Base-by-base conservation (phyloP, 139 green algal genomes). In the Tetraselmis striata region DNA sequence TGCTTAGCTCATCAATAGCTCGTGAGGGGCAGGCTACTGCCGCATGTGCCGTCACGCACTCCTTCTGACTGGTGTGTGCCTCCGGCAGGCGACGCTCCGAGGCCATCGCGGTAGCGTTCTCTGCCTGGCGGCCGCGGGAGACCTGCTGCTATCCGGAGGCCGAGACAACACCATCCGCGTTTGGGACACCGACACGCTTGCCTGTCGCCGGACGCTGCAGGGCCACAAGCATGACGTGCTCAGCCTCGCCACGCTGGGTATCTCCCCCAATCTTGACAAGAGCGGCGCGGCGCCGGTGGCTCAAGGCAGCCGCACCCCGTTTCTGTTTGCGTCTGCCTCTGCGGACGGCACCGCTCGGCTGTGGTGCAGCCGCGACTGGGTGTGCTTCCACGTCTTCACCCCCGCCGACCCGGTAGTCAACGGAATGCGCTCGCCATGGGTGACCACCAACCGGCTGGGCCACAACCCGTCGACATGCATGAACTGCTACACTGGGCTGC, bases 121-220 rank as follows among this genome's bases (percentile, higher is more conserved):
- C 79, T 91, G 90, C 31, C 90, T 98, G 75, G 85, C 93, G 32
- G 84, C 85, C 11, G 58, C 94, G 0, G 89, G 87, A 2, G 81
- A 81, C 59, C 83, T 95, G 31, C 89, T 98, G 67, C 84, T 94
- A 1, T 94, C 86, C 28, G 95, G 95, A 23, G 93, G 90, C 1
- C 77, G 95, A 0, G 95, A 98, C 88, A 95, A 96, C 85, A 93
- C 95, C 29, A 95, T 98, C 32, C 82, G 93, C 30, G 92, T 96
- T 77, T 97, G 94, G 93, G 94, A 98, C 87, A 84, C 95, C 80
- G 92, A 96, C 27, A 90, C 95, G 76, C 86, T 95, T 59, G 88
- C 96, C 76, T 98, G 94, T 88, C 88, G 96, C 75, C 86, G 88
- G 76, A 96, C 92, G 59, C 91, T 98, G 27, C 58, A 87, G 1